These are phyloP conservation scores for Marsdenia floribunda DNA, from an alignment of 257 asterid genomes.

Conservation along the genomic window DNA sequence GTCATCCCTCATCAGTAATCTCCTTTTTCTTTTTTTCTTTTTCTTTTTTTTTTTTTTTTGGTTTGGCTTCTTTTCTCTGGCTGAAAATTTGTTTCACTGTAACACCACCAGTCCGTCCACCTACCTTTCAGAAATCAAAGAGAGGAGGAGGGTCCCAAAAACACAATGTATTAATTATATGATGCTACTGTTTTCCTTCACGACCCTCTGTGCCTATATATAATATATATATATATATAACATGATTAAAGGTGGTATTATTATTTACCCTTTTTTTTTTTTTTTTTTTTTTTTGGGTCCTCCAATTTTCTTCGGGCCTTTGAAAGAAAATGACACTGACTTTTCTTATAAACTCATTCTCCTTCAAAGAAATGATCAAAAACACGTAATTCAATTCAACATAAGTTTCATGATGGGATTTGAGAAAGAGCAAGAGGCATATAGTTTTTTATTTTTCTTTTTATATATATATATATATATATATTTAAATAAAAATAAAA, in stretches of 20 bases:
- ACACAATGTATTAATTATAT: too few species aligned
- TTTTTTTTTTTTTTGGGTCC: too few species aligned
- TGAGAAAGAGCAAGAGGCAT: too few species aligned
- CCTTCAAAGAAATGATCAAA: background rate
- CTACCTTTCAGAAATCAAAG: constrained; percentile 13
- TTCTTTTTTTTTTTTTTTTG: background rate
- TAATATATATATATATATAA: too few species aligned
- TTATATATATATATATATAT: too few species aligned
- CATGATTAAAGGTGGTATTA: background rate
- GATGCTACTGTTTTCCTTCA: background rate
- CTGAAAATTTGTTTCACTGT: background rate
- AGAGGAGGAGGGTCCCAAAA: constrained; percentile 15
- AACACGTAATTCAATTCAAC: background rate
- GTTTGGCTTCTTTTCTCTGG: background rate
- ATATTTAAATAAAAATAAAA: background rate
- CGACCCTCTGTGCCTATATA: background rate
- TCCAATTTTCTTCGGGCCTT: background rate
- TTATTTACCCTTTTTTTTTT: background rate
- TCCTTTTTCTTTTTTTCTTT: too few species aligned
- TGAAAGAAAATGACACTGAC: background rate
- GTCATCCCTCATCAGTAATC: background rate
- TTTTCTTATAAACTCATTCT: background rate
- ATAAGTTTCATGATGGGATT: background rate
- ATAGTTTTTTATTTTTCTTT: too few species aligned
- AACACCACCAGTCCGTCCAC: background rate